Evolutionary conservation across 1,284 basidiomycete genomes (phyloP).

Genomic region (Irpex sp.): DNA sequence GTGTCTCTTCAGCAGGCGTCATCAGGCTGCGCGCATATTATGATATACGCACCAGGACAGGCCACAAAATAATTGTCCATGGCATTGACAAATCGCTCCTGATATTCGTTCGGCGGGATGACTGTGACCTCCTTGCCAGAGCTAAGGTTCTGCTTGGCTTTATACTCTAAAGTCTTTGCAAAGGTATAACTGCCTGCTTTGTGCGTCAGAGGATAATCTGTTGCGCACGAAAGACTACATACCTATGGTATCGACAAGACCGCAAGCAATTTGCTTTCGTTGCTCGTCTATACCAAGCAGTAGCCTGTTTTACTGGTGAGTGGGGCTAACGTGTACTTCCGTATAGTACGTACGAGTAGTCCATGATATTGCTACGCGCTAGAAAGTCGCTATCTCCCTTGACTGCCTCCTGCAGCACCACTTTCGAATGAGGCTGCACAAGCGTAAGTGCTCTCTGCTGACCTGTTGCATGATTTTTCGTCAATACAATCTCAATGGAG

Average conservation of each 20-base stretch:
- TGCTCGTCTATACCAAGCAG: constrained; percentile 65
- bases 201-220: not conserved
- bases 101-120: constrained; percentile 67
- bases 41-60: constrained; percentile 52
- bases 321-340: not conserved
- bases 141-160: constrained; percentile 68
- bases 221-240: constrained; percentile 6
- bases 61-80: constrained; percentile 69
- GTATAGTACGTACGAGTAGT: constrained; percentile 63
- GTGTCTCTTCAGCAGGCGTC: not conserved
- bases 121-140: constrained; percentile 69
- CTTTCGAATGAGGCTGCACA: constrained; percentile 67
- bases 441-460: constrained; percentile 63
- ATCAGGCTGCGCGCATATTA: not conserved
- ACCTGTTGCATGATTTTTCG: constrained; percentile 33
- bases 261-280: constrained; percentile 64
- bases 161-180: constrained; percentile 75
- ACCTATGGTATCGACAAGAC: constrained; percentile 81
- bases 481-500: not conserved
- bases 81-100: constrained; percentile 63
- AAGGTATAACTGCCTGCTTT: constrained; percentile 65
- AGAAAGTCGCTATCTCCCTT: constrained; percentile 69
- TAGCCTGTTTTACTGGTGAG: constrained; percentile 35
- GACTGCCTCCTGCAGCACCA: constrained; percentile 64
- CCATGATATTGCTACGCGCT: constrained; percentile 75